Conservation (phyloP, 192 early-diverging fungal genomes). For the Gorgonomyces haynaldii region DNA sequence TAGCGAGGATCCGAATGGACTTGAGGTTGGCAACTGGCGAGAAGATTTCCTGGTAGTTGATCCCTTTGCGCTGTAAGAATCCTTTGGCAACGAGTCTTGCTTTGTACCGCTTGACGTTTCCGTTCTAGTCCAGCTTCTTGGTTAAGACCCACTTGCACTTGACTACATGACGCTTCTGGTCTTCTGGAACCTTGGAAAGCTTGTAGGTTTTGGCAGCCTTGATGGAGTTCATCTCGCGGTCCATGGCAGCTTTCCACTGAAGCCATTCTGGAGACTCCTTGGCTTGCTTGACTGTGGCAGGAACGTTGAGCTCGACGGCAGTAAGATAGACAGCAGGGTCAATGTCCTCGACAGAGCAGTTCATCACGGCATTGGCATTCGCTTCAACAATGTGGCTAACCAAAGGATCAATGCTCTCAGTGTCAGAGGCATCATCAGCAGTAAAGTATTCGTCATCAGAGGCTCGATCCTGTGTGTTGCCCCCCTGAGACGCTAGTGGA, state of each 20-base stretch:
- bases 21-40: not conserved
- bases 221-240: not conserved
- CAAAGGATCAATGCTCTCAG: too few species aligned
- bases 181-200: not conserved
- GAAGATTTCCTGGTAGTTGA: not conserved
- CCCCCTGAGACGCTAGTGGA: too few species aligned
- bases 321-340: too few species aligned
- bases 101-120: not conserved
- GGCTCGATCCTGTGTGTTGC: too few species aligned
- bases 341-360: too few species aligned
- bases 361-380: too few species aligned
- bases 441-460: too few species aligned
- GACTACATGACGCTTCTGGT: not conserved
- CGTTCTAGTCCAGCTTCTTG: not conserved
- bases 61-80: not conserved
- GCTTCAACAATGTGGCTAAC: too few species aligned
- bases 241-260: not conserved
- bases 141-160: not conserved
- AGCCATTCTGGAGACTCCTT: not conserved
- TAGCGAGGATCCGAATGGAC: not conserved
- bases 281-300: not conserved
- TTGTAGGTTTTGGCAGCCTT: not conserved
- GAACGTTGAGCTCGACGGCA: conserved; percentile 1
- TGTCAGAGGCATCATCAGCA: too few species aligned
- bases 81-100: not conserved